Percentiles rank a stretch among this genome's conserved stretches.
These are phyloP conservation scores for Hypoxylon sp. DNA, from an alignment of 2,329 filamentous ascomycete genomes.

Conservation along the genomic window DNA sequence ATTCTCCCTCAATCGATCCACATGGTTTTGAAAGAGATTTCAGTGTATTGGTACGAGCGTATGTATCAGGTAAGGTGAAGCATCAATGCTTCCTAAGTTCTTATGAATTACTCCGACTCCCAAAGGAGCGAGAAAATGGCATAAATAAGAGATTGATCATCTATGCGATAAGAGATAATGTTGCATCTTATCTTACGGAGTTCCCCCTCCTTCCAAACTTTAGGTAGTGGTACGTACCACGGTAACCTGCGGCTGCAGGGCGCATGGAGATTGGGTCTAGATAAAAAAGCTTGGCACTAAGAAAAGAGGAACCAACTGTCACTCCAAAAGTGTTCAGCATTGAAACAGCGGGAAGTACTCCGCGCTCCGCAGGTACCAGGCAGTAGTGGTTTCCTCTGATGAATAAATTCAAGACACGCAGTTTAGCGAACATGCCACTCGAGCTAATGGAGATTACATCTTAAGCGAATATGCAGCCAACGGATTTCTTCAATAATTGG, in stretches of 20 bases:
- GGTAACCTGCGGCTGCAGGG: conserved; percentile 38
- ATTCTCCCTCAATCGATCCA: conserved; percentile 16
- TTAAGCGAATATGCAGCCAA: conserved; percentile 17
- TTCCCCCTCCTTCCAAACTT: conserved; percentile 27
- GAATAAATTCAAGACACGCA: conserved; percentile 14
- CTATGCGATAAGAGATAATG: conserved; percentile 30
- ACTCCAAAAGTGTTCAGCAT: not conserved
- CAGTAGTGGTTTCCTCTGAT: not conserved
- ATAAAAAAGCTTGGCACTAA: conserved; percentile 48
- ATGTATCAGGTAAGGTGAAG: not conserved
- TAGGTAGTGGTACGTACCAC: conserved; percentile 38
- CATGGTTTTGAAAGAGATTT: conserved; percentile 22
- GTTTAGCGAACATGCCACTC: conserved; percentile 11
- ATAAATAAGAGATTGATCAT: conserved; percentile 19
- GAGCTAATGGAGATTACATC: conserved; percentile 1
- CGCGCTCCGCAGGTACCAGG: conserved; percentile 10
- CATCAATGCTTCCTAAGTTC: not conserved
- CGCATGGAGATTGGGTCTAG: conserved; percentile 45
- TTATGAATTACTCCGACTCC: not conserved
- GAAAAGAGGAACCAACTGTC: conserved; percentile 14
- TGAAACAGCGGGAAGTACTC: conserved; percentile 22
- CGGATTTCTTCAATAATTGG: not conserved
- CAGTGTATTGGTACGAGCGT: not conserved
- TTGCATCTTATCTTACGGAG: conserved; percentile 43
- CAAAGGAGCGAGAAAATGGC: conserved; percentile 15